Evolutionary conservation across 176 grass and related monocot genomes (phyloP), one percentile per base, ranked within the genome.

Genomic region (Avena insularis): DNA sequence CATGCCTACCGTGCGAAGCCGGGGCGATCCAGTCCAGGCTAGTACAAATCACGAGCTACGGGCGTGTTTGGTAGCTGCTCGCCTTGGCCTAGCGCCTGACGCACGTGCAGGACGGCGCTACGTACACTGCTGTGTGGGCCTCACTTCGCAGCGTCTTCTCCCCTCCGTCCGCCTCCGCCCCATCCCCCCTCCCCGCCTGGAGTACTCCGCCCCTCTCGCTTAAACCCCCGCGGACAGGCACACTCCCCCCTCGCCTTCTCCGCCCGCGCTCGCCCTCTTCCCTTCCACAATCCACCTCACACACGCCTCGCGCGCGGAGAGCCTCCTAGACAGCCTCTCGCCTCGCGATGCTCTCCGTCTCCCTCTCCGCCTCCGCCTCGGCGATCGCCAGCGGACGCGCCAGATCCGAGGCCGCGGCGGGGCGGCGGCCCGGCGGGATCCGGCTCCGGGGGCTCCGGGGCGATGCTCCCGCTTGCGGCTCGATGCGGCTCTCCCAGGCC

Each of bases 121-220:
- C 16, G 0, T 1, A 8, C 29, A 49, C 89, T 66, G 84, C 72
- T 47, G 7, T 1, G 55, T 25, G 65, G 84, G 16, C 49, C 89
- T 73, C 6, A 19, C 63, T 11, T 0, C 16, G 17, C 68, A 21
- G 7, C 60, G 20, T 76, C 65, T 36, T 79, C 79, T 75, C 60
- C 58, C 36, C 35, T 69, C 65, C 23, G 49, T 63, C 69, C 53
- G 36, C 53, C 68, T 9, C 33, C 55, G 58, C 35, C 60, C 57
- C 57, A 70, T 55, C 40, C 55, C 71, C 6, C 51, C 23, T 56
- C 23, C 70, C 66, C 27, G 5, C 91, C 80, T 92, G 88, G 91
- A 95, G 87, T 87, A 31, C 93, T 95, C 88, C 86, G 91, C 88
- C 93, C 93, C 58, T 43, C 66, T 71, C 62, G 71, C 62, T 78